Evolutionary conservation across 108 stramenopile genomes (phyloP).

Genomic region (Nannochloropsis granulata): DNA sequence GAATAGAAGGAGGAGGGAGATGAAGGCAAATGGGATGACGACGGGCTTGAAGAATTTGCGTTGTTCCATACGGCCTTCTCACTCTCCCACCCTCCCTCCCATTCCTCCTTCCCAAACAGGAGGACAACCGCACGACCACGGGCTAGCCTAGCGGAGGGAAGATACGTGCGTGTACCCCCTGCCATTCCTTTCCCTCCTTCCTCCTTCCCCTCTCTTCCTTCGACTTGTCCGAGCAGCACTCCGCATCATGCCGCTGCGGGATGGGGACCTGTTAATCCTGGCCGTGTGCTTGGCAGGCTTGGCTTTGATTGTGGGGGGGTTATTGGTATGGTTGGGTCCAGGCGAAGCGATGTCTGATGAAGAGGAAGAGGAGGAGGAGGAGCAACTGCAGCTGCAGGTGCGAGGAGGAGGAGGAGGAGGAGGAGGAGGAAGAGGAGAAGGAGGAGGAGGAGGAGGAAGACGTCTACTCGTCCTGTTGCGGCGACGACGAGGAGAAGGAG

Average conservation of each 20-base stretch:
- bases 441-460: not conserved
- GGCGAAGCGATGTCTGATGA: not conserved
- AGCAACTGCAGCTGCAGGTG: not conserved
- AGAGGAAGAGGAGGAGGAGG: not conserved
- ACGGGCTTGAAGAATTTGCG: too few species aligned
- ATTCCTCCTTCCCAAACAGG: too few species aligned
- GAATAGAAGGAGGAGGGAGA: too few species aligned
- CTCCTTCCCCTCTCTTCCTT: not conserved
- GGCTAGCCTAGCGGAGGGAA: too few species aligned
- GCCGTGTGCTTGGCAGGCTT: not conserved
- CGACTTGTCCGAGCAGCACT: not conserved
- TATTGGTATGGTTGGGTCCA: not conserved
- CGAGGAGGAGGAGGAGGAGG: not conserved
- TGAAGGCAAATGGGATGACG: too few species aligned
- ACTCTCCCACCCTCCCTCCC: too few species aligned
- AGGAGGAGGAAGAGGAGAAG: not conserved
- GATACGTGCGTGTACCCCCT: not conserved
- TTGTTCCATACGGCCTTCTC: too few species aligned
- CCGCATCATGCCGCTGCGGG: not conserved
- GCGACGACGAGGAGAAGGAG: not conserved
- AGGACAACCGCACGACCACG: too few species aligned
- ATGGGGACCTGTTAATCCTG: not conserved
- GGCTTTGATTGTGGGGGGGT: not conserved
- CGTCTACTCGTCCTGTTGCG: too few species aligned
- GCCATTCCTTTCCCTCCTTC: not conserved